A percentile compares a stretch with the other conserved stretches of the same genome.
Evolutionary conservation across 2,329 filamentous ascomycete species (phyloP).

Genomic region (Neoascochyta sp.): DNA sequence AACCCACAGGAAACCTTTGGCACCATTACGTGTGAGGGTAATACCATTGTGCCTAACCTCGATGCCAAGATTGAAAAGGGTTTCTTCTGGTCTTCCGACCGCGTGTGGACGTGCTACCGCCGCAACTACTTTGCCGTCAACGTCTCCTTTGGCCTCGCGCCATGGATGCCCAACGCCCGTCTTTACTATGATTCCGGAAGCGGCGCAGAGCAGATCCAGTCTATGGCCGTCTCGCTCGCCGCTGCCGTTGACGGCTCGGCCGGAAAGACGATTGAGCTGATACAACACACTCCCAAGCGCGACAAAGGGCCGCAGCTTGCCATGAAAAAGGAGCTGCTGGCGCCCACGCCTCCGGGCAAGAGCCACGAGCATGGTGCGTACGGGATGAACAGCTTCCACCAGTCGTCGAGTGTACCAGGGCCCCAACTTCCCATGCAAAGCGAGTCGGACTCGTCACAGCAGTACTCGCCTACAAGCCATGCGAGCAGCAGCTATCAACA

Average conservation of each 20-base stretch:
- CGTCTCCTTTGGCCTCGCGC: slow-evolving; percentile 70
- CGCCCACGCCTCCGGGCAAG: slow-evolving; percentile 60
- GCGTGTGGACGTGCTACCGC: slow-evolving; percentile 88
- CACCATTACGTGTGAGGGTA: slow-evolving; percentile 59
- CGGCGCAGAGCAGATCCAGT: slow-evolving; percentile 56
- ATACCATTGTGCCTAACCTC: slow-evolving; percentile 66
- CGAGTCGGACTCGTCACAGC: slow-evolving; percentile 28
- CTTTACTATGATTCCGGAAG: slow-evolving; percentile 54
- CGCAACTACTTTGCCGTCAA: slow-evolving; percentile 87
- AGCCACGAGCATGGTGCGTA: slow-evolving; percentile 40
- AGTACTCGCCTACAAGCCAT: slow-evolving; percentile 35
- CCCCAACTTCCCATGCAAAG: slow-evolving; percentile 45
- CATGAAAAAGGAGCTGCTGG: slow-evolving; percentile 66
- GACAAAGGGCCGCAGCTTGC: slow-evolving; percentile 80
- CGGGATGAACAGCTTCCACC: slow-evolving; percentile 39
- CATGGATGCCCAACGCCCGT: slow-evolving; percentile 55
- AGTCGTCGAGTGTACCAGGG: slow-evolving; percentile 28
- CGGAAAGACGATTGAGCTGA: slow-evolving; percentile 74
- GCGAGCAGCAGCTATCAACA: slow-evolving; percentile 45
- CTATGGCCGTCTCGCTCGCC: slow-evolving; percentile 79
- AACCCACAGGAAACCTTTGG: slow-evolving; percentile 51
- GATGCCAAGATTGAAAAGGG: slow-evolving; percentile 82
- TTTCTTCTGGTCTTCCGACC: slow-evolving; percentile 71
- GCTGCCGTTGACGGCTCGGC: slow-evolving; percentile 74
- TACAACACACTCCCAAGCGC: slow-evolving; percentile 87